Conservation (phyloP, 1,284 basidiomycete genomes). For the Inonotus obliquus region DNA sequence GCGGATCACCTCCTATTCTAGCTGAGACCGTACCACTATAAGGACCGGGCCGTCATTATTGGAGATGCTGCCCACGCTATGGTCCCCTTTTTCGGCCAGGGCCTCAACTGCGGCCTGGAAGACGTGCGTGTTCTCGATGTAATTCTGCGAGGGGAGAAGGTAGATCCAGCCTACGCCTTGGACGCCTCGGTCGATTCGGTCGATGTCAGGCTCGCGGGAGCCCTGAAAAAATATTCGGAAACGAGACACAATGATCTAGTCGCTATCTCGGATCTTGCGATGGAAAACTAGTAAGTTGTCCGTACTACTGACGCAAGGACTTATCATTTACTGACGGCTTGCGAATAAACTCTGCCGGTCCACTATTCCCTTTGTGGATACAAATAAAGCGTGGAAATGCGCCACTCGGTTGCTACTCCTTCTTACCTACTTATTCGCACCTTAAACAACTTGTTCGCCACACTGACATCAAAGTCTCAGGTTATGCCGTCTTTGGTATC, state of each 20-base stretch:
- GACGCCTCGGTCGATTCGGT: conserved; percentile 31
- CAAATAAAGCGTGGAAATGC: conserved; percentile 81
- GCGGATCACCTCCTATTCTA: conserved; percentile 30
- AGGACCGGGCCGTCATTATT: conserved; percentile 82
- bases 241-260: conserved; percentile 83
- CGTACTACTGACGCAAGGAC: neutral
- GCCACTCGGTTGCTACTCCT: conserved; percentile 83
- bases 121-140: conserved; percentile 88
- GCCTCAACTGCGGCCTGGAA: conserved; percentile 95
- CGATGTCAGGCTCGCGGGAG: conserved; percentile 57
- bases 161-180: conserved; percentile 38
- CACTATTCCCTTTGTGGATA: neutral
- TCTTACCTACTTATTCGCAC: conserved; percentile 78
- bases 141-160: conserved; percentile 66
- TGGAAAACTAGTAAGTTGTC: conserved; percentile 87
- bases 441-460: conserved; percentile 74
- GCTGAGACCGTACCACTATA: conserved; percentile 87
- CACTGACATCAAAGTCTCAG: conserved; percentile 46
- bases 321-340: neutral
- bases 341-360: conserved; percentile 11
- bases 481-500: conserved; percentile 26
- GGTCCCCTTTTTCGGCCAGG: conserved; percentile 99
- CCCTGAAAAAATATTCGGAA: conserved; percentile 74
- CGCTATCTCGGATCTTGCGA: conserved; percentile 88
- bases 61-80: conserved; percentile 97